Evolutionary conservation across 345 rosid genomes (phyloP), one percentile per base, ranked within the genome.

Genomic region (Moricandia moricandioides): DNA sequence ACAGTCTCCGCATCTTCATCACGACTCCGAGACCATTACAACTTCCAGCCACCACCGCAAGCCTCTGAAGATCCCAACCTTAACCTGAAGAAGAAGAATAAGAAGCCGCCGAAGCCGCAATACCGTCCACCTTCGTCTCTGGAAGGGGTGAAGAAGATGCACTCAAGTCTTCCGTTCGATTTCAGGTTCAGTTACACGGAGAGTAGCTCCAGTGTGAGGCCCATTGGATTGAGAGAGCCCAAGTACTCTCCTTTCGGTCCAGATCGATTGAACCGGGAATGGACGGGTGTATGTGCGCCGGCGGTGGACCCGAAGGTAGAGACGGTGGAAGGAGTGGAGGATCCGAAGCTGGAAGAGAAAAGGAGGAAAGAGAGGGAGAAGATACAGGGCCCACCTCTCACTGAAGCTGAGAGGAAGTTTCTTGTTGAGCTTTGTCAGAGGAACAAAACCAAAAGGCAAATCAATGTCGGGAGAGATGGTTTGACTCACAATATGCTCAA

Each of bases 231-330:
- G 31, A 83, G 99, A 79, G 97, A 92, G 74, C 98, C 98, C 26
- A 95, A 95, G 72, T 95, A 89, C 84, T 90, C 98, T 3, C 98
- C 99, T 0, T 92, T 95, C 13, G 97, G 99, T 11, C 98, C 97
- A 6, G 89, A 86, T 2, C 84, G 95, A 52, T 45, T 93, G 65
- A 84, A 85, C 83, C 84, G 96, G 58, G 83, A 71, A 31, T 93
- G 97, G 98, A 91, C 97, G 1, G 98, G 97, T 6, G 94, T 93
- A 2, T 91, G 91, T 40, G 97, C 97, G 3, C 97, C 96, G 2
- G 93, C 85, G 2, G 91, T 85, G 52, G 86, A 88, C 49, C 89
- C 84, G 33, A 89, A 83, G 80, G 85, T 84, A 49, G 76, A 62
- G 78, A 86, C 87, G 17, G 84, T 88, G 74, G 93, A 90, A 13